Conservation (phyloP, 108 stramenopile genomes). For the Craspedostauros australis region DNA sequence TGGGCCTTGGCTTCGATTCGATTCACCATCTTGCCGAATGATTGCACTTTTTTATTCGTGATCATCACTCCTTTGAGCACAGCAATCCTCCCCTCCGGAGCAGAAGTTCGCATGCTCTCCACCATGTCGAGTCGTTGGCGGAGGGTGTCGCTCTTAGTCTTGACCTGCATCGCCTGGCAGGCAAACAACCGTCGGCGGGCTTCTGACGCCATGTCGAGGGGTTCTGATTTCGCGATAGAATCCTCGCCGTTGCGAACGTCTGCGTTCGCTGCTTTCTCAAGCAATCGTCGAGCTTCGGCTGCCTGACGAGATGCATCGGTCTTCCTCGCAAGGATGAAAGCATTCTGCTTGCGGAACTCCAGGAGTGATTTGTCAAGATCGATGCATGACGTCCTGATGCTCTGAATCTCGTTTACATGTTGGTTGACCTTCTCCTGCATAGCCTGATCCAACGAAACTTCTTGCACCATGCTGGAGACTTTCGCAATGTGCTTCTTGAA, state of each 20-base stretch:
- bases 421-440: constrained; percentile 7
- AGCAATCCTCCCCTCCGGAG: too few relatives aligned
- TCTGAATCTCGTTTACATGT: constrained; percentile 6
- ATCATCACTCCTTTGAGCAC: too few relatives aligned
- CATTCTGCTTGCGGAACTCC: constrained; percentile 1
- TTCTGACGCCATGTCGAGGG: constrained; percentile 62
- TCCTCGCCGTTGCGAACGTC: constrained; percentile 4
- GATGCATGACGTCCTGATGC: not conserved
- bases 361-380: constrained; percentile 6
- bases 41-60: too few relatives aligned
- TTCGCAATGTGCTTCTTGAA: not conserved
- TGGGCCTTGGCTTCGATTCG: too few relatives aligned
- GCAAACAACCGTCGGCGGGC: constrained; percentile 44
- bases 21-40: too few relatives aligned
- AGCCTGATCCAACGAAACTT: not conserved
- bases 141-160: too few relatives aligned
- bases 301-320: constrained; percentile 33
- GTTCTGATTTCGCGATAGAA: constrained; percentile 31
- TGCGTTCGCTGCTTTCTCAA: constrained; percentile 30
- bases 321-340: constrained; percentile 22
- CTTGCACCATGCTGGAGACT: constrained; percentile 2
- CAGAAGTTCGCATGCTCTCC: too few relatives aligned
- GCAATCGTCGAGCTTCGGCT: constrained; percentile 19
- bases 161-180: too few relatives aligned
- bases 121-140: too few relatives aligned